Evolutionary conservation across 176 grass and related monocot genomes (phyloP).

Genomic region (Tuctoria greenei): DNA sequence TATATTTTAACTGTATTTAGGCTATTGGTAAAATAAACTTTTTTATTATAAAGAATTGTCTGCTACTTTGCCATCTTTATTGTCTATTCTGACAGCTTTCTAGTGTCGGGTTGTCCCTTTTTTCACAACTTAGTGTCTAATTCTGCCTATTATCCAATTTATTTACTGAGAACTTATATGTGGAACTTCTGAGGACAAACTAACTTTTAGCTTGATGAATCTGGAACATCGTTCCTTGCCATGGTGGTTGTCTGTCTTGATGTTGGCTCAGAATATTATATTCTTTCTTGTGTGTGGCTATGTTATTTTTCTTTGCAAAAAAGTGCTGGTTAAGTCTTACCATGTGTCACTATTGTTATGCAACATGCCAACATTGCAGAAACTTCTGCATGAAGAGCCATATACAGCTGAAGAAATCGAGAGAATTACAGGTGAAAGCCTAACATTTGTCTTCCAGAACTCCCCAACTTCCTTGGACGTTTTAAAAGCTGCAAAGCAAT

Average conservation of each 20-base stretch:
- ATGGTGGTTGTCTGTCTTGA: neutral
- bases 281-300: too few species aligned
- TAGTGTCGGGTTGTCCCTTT: neutral
- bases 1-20: neutral
- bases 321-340: too few species aligned
- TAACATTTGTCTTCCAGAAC: conserved; percentile 60
- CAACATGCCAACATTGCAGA: conserved; percentile 58
- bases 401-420: conserved; percentile 81
- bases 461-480: conserved; percentile 91
- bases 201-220: neutral
- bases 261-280: neutral
- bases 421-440: conserved; percentile 59
- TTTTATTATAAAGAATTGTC: neutral
- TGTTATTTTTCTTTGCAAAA: too few species aligned
- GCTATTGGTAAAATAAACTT: neutral
- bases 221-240: neutral
- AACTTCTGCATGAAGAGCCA: conserved; percentile 72
- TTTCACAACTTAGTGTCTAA: too few species aligned
- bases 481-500: conserved; percentile 72
- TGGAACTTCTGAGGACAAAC: neutral
- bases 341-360: conserved; percentile 1
- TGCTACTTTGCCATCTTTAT: neutral
- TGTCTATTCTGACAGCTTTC: neutral
- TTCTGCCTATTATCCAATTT: too few species aligned
- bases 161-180: neutral